Percentiles rank a stretch among this genome's conserved stretches.
Conservation (phyloP, 768 basidiomycete species). For the Auricularia sp. region DNA sequence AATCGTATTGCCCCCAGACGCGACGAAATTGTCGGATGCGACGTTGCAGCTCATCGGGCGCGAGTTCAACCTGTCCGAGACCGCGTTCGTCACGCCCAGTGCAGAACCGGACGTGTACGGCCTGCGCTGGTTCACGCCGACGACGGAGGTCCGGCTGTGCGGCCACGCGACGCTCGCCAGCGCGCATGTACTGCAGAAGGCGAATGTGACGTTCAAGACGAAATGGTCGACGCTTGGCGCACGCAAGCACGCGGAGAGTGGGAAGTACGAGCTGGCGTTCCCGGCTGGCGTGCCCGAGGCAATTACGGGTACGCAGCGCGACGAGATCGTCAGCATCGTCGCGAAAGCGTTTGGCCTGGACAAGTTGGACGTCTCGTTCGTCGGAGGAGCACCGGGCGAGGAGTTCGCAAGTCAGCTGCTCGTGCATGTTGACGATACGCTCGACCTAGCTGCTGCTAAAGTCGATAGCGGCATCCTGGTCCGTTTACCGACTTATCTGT, state of each 20-base stretch:
- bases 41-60: conserved; percentile 12
- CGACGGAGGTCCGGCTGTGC: conserved; percentile 19
- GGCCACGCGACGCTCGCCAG: conserved; percentile 27
- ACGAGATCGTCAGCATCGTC: conserved; percentile 4
- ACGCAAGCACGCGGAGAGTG: conserved; percentile 7
- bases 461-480: conserved; percentile 15
- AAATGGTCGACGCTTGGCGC: conserved; percentile 12
- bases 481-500: conserved; percentile 3
- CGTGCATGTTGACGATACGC: conserved; percentile 15
- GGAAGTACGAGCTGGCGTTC: conserved; percentile 18
- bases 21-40: conserved; percentile 5
- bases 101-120: conserved; percentile 9
- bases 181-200: conserved; percentile 12
- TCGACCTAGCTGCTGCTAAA: conserved; percentile 12
- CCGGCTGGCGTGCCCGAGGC: conserved; percentile 11
- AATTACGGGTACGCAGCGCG: conserved; percentile 5
- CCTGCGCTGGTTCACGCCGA: conserved; percentile 22
- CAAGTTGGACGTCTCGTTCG: conserved; percentile 10
- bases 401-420: conserved; percentile 12
- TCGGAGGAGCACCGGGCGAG: conserved; percentile 6
- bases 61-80: conserved; percentile 20
- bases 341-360: conserved; percentile 6
- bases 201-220: conserved; percentile 13
- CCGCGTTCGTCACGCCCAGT: conserved; percentile 13
- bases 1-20: conserved; percentile 13